A percentile compares a stretch with the other conserved stretches of the same genome.
Conservation (phyloP, 345 rosid species). For the Populus pruinosa region DNA sequence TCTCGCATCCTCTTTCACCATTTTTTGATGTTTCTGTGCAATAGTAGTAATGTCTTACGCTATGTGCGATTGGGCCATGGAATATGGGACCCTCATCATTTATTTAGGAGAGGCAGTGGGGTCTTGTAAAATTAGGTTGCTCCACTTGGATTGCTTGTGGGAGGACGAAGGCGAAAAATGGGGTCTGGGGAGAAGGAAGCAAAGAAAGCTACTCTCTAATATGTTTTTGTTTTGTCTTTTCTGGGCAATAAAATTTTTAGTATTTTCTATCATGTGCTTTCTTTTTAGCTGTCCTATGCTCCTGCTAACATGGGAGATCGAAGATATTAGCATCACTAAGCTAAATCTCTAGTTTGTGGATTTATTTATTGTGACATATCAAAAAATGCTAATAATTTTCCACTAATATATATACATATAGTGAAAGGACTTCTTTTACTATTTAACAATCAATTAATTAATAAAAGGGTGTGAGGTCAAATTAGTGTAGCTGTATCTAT, state of each 20-base stretch:
- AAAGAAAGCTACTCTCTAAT: neutral
- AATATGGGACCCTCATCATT: neutral
- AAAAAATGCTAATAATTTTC: too few species aligned
- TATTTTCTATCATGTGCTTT: too few species aligned
- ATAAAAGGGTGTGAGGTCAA: too few species aligned
- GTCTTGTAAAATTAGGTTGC: neutral
- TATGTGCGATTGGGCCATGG: neutral
- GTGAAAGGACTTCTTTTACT: too few species aligned
- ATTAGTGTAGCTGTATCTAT: too few species aligned
- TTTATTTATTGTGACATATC: neutral
- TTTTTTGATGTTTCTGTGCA: neutral
- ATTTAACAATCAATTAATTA: too few species aligned
- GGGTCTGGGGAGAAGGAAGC: neutral
- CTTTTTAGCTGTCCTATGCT: too few species aligned
- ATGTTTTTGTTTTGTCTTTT: neutral
- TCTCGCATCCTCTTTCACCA: neutral
- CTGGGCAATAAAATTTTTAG: too few species aligned
- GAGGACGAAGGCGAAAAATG: neutral
- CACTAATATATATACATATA: too few species aligned
- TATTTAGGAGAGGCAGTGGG: neutral
- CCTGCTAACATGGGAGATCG: too few species aligned
- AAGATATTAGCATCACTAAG: too few species aligned
- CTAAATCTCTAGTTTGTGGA: too few species aligned
- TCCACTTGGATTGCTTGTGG: neutral
- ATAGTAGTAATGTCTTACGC: conserved; percentile 6